Evolutionary conservation across 2,329 filamentous ascomycete genomes (phyloP).

Genomic region (Penicillium rolfsii): DNA sequence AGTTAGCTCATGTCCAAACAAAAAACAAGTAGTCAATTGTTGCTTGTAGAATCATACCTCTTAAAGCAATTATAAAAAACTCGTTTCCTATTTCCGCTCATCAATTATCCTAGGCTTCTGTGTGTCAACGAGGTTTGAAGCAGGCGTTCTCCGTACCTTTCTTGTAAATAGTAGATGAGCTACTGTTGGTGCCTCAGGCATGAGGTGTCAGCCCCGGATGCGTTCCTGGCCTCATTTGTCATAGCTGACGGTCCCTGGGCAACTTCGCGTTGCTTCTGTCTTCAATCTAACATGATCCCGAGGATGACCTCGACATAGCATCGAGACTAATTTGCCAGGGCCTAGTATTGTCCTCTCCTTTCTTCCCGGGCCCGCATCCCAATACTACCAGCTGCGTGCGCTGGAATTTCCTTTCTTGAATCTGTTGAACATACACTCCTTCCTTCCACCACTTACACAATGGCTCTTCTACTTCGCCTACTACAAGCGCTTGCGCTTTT

Average conservation of each 20-base stretch:
- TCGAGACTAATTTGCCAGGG: not conserved
- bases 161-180: not conserved
- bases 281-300: not conserved
- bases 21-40: too few species aligned
- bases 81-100: not conserved
- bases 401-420: slow-evolving; percentile 10
- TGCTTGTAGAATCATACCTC: not conserved
- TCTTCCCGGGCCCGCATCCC: not conserved
- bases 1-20: too few species aligned
- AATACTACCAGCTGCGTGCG: slow-evolving; percentile 5
- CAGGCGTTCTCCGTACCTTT: not conserved
- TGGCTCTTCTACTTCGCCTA: slow-evolving; percentile 34
- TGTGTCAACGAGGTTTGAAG: not conserved
- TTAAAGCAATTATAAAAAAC: not conserved
- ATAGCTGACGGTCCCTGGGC: not conserved
- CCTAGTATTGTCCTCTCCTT: not conserved
- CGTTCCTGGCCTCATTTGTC: slow-evolving; percentile 7
- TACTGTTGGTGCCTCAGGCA: not conserved
- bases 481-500: slow-evolving; percentile 32
- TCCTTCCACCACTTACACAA: slow-evolving; percentile 23
- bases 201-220: slow-evolving; percentile 12
- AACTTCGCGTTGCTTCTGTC: slow-evolving; percentile 1
- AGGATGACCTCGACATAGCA: slow-evolving; percentile 17
- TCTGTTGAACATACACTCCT: slow-evolving; percentile 19
- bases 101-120: not conserved